Base-by-base conservation (phyloP, 108 stramenopile species). In the Epipyxis sp. region DNA sequence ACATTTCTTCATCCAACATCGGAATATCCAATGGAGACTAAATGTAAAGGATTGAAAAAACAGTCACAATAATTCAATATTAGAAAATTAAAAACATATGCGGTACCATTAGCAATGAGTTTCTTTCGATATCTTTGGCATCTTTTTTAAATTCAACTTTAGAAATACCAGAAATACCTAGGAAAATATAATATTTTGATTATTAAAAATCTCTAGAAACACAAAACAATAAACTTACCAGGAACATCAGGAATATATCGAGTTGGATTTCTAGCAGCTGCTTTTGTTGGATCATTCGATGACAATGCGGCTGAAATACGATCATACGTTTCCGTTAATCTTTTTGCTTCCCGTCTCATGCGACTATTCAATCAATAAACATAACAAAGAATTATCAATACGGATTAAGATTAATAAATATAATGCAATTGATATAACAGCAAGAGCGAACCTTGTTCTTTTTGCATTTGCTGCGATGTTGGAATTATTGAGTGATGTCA, bases 171-270 rank as follows among this genome's bases (percentile, higher is more conserved):
- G 6, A 6, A 50, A 50, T 13, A 13, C 46, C 46, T 50, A 50
- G 20, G 6, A 50, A 6, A 6, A 50, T 50, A 50, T 50, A 20
- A 50, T 50, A 20, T 50, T 6, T 13, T 50, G 46, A 20, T 13
- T 50, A 13, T 20, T 13, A 50, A 50, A 6, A 50, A 20, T 6
- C 20, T 13, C 46, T 50, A 50, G 20, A 6, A 13, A 50, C 46
- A 50, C 46, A 13, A 50, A 20, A 6, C 6, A 6, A 13, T 32
- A 3, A 65, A 65, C 61, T 35, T 29, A 65, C 61, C 61, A 32
- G 61, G 61, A 32, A 65, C 61, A 65, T 3, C 61, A 35, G 61
- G 61, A 65, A 65, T 65, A 37, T 32, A 16, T 13, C 61, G 61
- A 65, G 61, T 65, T 35, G 61, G 61, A 65, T 65, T 29, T 6